Evolutionary conservation across 768 basidiomycete species (phyloP).

Genomic region (Podaxis mareebaensis): DNA sequence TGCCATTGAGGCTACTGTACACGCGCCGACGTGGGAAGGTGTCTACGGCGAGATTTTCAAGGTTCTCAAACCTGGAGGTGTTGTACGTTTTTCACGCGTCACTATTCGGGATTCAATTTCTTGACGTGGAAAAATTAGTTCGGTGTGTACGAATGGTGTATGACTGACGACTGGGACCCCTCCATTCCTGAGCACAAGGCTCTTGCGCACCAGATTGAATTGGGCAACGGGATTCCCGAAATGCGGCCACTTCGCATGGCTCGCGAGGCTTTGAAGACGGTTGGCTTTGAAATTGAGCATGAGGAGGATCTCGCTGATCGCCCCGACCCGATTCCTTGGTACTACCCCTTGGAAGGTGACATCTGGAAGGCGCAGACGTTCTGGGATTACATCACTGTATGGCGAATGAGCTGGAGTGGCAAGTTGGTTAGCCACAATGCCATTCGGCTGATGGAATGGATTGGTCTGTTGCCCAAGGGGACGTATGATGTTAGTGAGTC

Average conservation of each 20-base stretch:
- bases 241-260: conserved; percentile 80
- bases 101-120: neutral
- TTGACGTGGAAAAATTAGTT: conserved; percentile 52
- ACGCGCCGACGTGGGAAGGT: conserved; percentile 94
- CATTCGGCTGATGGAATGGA: conserved; percentile 72
- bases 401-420: conserved; percentile 90
- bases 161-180: conserved; percentile 94
- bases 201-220: conserved; percentile 88
- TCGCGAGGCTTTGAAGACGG: conserved; percentile 73
- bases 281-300: conserved; percentile 86
- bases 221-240: conserved; percentile 97
- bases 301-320: conserved; percentile 95
- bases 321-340: conserved; percentile 80
- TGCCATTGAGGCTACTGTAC: conserved; percentile 97
- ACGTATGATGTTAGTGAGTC: conserved; percentile 89
- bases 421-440: conserved; percentile 80
- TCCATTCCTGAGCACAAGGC: conserved; percentile 84
- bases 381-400: conserved; percentile 89
- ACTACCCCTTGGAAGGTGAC: conserved; percentile 96
- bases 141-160: conserved; percentile 98
- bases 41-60: conserved; percentile 92
- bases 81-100: conserved; percentile 53
- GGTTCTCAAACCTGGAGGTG: conserved; percentile 94
- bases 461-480: conserved; percentile 87
- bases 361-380: conserved; percentile 88